Percentiles rank a stretch among this genome's conserved stretches.
These are phyloP conservation scores for Lentinus tigrinus DNA, from an alignment of 768 basidiomycete genomes.

Conservation along the genomic window DNA sequence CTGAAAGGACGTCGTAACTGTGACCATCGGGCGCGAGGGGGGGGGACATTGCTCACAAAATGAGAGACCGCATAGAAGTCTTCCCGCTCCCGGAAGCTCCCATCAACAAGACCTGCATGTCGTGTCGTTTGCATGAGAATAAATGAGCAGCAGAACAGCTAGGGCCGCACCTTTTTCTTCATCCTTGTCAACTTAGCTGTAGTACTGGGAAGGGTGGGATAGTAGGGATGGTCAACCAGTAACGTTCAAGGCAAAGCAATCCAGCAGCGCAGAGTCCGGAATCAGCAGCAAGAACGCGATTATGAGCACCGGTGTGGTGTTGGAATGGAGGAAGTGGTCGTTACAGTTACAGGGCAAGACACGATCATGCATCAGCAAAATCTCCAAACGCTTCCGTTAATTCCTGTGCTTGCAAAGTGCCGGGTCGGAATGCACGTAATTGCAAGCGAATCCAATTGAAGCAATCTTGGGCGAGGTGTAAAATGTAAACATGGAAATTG, in stretches of 20 bases:
- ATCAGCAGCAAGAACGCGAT: background rate
- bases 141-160: background rate
- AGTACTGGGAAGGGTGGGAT: background rate
- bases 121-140: background rate
- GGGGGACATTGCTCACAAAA: conserved; percentile 69
- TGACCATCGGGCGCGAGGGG: conserved; percentile 5
- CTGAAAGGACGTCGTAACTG: conserved; percentile 37
- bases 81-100: conserved; percentile 93
- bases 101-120: conserved; percentile 89
- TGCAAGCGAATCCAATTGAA: no score
- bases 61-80: conserved; percentile 98
- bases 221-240: background rate
- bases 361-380: conserved; percentile 16
- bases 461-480: no score
- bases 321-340: background rate
- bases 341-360: conserved; percentile 2
- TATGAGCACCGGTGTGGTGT: background rate
- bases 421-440: no score
- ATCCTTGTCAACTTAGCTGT: conserved; percentile 20
- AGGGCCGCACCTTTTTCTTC: conserved; percentile 61
- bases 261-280: background rate
- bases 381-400: no score
- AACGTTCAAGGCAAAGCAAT: background rate
- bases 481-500: no score
- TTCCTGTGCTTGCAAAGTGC: no score